Percentiles rank a stretch among this genome's conserved stretches.
These are phyloP conservation scores for Termitomyces titanicus DNA, from an alignment of 768 basidiomycete genomes.

Conservation along the genomic window DNA sequence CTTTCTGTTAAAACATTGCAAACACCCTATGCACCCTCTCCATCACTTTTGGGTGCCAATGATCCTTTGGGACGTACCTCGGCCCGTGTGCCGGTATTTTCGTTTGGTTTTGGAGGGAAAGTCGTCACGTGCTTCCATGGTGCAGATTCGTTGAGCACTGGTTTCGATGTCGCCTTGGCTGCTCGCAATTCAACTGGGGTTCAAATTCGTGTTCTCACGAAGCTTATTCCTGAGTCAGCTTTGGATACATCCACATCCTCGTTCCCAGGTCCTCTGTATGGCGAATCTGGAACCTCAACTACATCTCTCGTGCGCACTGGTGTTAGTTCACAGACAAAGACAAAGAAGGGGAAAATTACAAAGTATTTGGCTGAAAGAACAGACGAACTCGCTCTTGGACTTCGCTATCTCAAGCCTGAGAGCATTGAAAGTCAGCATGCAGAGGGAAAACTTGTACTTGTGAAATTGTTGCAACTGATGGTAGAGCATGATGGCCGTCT, in stretches of 20 bases:
- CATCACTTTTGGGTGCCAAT: conserved; percentile 77
- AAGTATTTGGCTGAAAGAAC: conserved; percentile 75
- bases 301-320: conserved; percentile 71
- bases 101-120: conserved; percentile 94
- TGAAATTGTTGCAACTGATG: conserved; percentile 74
- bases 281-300: conserved; percentile 65
- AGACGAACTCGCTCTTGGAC: conserved; percentile 73
- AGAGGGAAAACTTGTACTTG: conserved; percentile 74
- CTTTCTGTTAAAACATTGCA: conserved; percentile 35
- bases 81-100: conserved; percentile 72
- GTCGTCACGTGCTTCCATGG: conserved; percentile 86
- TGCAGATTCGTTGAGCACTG: conserved; percentile 58
- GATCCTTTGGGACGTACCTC: conserved; percentile 77
- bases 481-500: conserved; percentile 88
- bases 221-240: conserved; percentile 65
- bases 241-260: conserved; percentile 47
- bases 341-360: conserved; percentile 75
- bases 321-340: conserved; percentile 62
- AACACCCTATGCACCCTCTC: conserved; percentile 76
- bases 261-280: conserved; percentile 87
- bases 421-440: conserved; percentile 51
- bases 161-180: conserved; percentile 75
- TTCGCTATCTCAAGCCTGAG: conserved; percentile 61
- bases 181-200: conserved; percentile 68
- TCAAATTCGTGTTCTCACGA: conserved; percentile 62